These are phyloP conservation scores for Coemansia sp. DNA, from an alignment of 192 early-diverging fungal genomes.

Conservation along the genomic window DNA sequence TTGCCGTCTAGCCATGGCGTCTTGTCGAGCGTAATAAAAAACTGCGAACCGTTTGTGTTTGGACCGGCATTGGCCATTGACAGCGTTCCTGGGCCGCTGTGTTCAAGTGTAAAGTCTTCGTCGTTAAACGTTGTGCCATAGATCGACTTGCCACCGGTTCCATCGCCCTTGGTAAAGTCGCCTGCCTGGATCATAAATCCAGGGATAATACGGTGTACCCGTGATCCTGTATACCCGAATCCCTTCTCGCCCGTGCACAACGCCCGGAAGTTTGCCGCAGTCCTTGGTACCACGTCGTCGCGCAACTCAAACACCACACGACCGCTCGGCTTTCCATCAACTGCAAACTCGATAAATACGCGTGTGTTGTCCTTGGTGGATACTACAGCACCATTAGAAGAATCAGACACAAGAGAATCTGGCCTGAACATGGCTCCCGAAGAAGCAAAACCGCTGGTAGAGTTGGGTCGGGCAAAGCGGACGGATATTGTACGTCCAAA, in stretches of 20 bases:
- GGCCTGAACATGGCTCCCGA: slow-evolving; percentile 2
- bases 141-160: too few relatives aligned
- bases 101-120: slow-evolving; percentile 72
- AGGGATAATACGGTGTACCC: slow-evolving; percentile 83
- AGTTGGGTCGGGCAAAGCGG: slow-evolving; percentile 79
- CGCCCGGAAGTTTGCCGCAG: slow-evolving; percentile 32
- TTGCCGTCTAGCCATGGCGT: too few relatives aligned
- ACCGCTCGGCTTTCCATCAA: slow-evolving; percentile 29
- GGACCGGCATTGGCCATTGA: slow-evolving; percentile 88
- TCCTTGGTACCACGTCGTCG: slow-evolving; percentile 35
- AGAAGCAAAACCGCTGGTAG: too few relatives aligned
- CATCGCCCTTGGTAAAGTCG: slow-evolving; percentile 71
- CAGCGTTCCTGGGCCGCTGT: slow-evolving; percentile 64
- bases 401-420: slow-evolving; percentile 22
- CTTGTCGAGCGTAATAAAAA: slow-evolving; percentile 73
- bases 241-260: too few relatives aligned
- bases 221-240: too few relatives aligned
- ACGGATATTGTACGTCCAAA: slow-evolving; percentile 88
- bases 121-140: slow-evolving; percentile 86
- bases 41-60: slow-evolving; percentile 90
- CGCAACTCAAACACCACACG: slow-evolving; percentile 38
- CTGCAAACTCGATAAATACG: slow-evolving; percentile 37
- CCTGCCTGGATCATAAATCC: slow-evolving; percentile 90
- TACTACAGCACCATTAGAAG: background rate
- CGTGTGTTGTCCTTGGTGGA: slow-evolving; percentile 6